A percentile compares a stretch with the other conserved stretches of the same genome.
phyloP scores from a whole-genome alignment of 345 rosid species.

The Odontarrhena argentea region DNA sequence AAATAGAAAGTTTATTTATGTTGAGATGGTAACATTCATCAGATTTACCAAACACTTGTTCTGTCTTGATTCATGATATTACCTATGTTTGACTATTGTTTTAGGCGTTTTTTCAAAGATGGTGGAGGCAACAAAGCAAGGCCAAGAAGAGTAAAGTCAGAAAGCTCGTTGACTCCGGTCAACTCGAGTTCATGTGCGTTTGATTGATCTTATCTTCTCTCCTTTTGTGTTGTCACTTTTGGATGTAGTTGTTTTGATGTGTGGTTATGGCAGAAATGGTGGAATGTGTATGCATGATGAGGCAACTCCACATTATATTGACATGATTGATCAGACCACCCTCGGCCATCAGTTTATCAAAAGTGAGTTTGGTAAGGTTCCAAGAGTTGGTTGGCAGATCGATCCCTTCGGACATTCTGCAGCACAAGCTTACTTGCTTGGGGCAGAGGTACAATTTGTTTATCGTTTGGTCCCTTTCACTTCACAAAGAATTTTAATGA shows the following conservation, averaged over 20 bases:
- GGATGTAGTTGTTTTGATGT: slow-evolving; percentile 18
- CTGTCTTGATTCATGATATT: not conserved
- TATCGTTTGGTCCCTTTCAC: not conserved
- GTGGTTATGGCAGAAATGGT: slow-evolving; percentile 64
- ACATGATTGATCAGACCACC: slow-evolving; percentile 94
- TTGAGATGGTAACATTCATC: slow-evolving; percentile 60
- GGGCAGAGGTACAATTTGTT: slow-evolving; percentile 70
- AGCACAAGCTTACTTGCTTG: slow-evolving; percentile 89
- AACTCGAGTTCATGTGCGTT: slow-evolving; percentile 84
- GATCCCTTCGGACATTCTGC: slow-evolving; percentile 98
- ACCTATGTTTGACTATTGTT: slow-evolving; percentile 12
- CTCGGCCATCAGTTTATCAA: slow-evolving; percentile 82
- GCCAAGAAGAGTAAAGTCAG: slow-evolving; percentile 69
- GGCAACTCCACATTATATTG: slow-evolving; percentile 89
- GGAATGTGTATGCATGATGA: slow-evolving; percentile 97
- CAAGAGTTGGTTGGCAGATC: slow-evolving; percentile 99
- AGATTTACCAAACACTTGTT: not conserved
- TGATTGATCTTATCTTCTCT: slow-evolving; percentile 15
- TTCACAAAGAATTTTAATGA: not conserved
- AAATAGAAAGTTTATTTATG: slow-evolving; percentile 91
- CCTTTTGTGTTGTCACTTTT: not conserved
- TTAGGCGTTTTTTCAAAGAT: slow-evolving; percentile 90
- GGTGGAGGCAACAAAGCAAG: slow-evolving; percentile 97
- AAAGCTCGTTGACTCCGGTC: slow-evolving; percentile 84
- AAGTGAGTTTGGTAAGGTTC: slow-evolving; percentile 73